Conservation (phyloP, 345 rosid species). For the Eucalyptus sp. region DNA sequence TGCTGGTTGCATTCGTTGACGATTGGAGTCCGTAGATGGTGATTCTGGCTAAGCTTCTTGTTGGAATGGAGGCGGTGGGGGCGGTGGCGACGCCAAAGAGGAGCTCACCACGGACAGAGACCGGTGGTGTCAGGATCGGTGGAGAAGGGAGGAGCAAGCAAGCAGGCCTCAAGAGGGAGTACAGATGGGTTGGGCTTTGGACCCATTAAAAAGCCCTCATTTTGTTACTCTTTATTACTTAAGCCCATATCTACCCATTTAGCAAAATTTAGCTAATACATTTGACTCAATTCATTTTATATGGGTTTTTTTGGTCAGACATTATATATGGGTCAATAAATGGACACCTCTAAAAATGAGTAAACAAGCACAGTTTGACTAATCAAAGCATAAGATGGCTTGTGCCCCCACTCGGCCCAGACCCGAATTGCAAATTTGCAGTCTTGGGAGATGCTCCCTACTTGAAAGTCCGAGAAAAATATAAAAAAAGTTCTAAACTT, state of each 20-base stretch:
- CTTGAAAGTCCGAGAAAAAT: too few species aligned
- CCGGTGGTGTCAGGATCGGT: not conserved
- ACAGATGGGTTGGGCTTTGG: not conserved
- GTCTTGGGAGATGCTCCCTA: not conserved
- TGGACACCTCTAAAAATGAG: not conserved
- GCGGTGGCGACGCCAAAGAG: not conserved
- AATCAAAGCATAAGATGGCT: not conserved
- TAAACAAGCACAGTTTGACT: not conserved
- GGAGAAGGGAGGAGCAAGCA: not conserved
- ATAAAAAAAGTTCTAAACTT: too few species aligned
- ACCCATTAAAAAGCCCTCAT: not conserved
- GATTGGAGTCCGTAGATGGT: not conserved
- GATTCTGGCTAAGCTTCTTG: not conserved
- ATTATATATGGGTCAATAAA: not conserved
- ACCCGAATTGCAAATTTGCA: not conserved
- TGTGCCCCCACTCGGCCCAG: not conserved
- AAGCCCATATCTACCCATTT: not conserved
- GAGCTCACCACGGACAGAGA: not conserved
- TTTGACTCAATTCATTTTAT: not conserved
- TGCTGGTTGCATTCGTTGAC: not conserved
- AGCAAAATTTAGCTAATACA: not conserved
- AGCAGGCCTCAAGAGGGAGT: not conserved
- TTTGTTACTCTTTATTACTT: not conserved
- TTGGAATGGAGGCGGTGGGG: not conserved
- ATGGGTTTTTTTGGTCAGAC: too few species aligned